Conservation (phyloP, 176 grass and related monocot species). For the Typha latifolia region DNA sequence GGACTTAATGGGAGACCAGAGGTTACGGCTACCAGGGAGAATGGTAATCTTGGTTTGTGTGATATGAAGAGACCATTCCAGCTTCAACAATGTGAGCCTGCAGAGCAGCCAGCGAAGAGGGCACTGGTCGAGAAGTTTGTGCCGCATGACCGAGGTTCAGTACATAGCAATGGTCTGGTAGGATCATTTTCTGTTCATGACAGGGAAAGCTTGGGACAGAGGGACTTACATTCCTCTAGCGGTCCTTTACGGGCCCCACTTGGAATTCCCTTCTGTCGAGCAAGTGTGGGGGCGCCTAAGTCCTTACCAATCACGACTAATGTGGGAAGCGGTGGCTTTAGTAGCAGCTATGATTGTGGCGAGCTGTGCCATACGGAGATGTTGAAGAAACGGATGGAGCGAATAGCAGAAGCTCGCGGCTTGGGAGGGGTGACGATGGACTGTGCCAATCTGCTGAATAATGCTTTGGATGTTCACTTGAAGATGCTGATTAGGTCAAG, state of each 20-base stretch:
- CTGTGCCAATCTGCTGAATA: conserved; percentile 8
- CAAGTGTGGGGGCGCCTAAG: background rate
- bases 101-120: conserved; percentile 8
- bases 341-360: no score
- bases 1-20: conserved; percentile 27
- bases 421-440: no score
- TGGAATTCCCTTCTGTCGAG: conserved; percentile 19
- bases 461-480: conserved; percentile 15
- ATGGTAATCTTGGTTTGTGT: background rate
- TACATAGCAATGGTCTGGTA: background rate
- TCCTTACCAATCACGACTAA: no score
- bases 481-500: conserved; percentile 11
- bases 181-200: background rate
- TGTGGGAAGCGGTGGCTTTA: no score
- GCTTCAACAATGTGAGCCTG: background rate
- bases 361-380: no score
- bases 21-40: conserved; percentile 6
- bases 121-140: background rate
- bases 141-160: background rate
- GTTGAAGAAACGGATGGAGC: no score
- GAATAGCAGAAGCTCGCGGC: no score
- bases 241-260: conserved; percentile 7
- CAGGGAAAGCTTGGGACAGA: background rate
- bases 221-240: background rate
- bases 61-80: conserved; percentile 5